Percentiles rank a stretch among this genome's conserved stretches.
Evolutionary conservation across 495 filamentous ascomycete species (phyloP).

Genomic region (Talaromyces ruber): DNA sequence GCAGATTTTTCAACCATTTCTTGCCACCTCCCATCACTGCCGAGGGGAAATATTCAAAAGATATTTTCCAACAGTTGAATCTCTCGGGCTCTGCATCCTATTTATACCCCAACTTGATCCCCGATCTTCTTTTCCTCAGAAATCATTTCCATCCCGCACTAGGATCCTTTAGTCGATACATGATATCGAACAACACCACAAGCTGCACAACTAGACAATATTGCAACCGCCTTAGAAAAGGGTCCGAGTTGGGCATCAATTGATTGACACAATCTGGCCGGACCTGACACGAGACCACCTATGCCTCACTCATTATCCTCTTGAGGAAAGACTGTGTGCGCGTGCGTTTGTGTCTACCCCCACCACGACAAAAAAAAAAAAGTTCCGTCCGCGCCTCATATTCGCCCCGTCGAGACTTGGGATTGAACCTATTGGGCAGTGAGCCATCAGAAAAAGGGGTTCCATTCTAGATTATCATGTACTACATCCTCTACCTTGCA

Average conservation of each 20-base stretch:
- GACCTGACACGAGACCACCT: neutral
- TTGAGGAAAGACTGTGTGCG: conserved; percentile 1
- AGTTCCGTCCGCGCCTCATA: conserved; percentile 1
- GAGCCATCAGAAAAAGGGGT: neutral
- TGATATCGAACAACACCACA: neutral
- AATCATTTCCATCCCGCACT: conserved; percentile 3
- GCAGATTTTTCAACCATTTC: neutral
- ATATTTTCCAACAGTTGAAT: neutral
- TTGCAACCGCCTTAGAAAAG: neutral
- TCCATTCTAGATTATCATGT: conserved; percentile 33
- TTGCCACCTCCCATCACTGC: neutral
- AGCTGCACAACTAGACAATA: neutral
- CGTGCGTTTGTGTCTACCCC: neutral
- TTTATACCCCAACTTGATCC: neutral
- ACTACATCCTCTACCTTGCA: conserved; percentile 61
- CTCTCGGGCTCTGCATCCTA: neutral
- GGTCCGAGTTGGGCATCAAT: conserved; percentile 5
- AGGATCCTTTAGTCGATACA: neutral
- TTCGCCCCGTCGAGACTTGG: neutral
- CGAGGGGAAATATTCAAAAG: neutral
- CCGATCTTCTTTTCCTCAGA: neutral
- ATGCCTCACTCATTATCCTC: conserved; percentile 2
- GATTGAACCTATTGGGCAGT: conserved; percentile 3
- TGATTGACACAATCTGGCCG: neutral
- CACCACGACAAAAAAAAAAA: neutral